Base-by-base conservation (phyloP, 176 grass and related monocot genomes). In the Paspalum notatum region DNA sequence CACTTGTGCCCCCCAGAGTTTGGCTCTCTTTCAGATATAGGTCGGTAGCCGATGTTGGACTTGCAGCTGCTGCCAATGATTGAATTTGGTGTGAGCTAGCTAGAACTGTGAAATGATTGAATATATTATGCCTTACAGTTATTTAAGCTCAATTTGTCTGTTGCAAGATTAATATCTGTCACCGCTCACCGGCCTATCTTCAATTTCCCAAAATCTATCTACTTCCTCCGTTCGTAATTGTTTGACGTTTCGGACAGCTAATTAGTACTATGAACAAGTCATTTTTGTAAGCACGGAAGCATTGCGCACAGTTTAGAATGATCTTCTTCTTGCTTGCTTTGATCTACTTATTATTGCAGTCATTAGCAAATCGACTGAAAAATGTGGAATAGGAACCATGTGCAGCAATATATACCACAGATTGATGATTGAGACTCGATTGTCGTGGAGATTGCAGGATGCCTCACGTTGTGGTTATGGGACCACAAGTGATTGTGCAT, bases 401-500 rank as follows among this genome's bases (percentile, higher is more conserved):
- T 32, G 12, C 68, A 46, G 26, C 32, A 11, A 0, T 81, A 51
- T 32, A 12, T 71, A 98, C 95, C 90, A 66, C 84, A 95, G 14
- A 98, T 73, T 24, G 92, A 95, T 8, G 92, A 93, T 7, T 90
- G 90, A 0, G 92, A 93, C 12, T 98, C 95, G 11, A 95, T 91
- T 18, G 92, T 94, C 14, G 87, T 84, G 12, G 92, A 93, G 69
- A 98, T 46, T 0, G 85, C 75, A 2, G 92, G 85, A 72, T 91
- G 81, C 14, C 75, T 60, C 13, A 57, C 63, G 21, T 84, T 88
- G 22, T 78, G 80, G 44, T 90, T 91, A 27, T 87, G 85, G 37
- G 87, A 75, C 88, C 90, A 95, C 9, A 85, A n/a, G 37, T 90
- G 87, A n/a, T 53, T 84, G 46, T 38, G 55, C 53, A 84, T 85